Evolutionary conservation across 345 rosid species (phyloP).

Genomic region (Lepidium africanum): DNA sequence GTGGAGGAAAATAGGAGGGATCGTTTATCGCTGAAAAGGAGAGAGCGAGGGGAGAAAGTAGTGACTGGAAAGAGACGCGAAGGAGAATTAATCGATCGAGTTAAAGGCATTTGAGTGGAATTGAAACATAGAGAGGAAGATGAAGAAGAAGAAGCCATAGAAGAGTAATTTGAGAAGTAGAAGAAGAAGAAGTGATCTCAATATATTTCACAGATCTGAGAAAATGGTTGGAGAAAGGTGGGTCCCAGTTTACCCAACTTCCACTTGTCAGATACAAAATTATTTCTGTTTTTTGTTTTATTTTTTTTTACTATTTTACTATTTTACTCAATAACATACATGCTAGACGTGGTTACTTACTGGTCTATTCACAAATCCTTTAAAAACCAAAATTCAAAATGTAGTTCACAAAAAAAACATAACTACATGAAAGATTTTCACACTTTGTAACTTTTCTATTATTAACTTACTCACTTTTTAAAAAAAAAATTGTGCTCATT

Average conservation of each 20-base stretch:
- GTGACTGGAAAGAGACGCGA: conserved; percentile 18
- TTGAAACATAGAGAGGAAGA: not conserved
- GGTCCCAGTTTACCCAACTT: not conserved
- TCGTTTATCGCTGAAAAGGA: conserved; percentile 19
- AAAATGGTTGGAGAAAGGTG: not conserved
- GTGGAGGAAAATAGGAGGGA: conserved; percentile 8
- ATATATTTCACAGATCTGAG: not conserved
- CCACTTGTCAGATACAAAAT: not conserved
- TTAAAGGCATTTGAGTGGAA: not conserved
- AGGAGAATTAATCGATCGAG: conserved; percentile 25
- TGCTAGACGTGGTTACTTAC: no score
- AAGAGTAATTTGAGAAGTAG: not conserved
- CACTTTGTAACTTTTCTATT: no score
- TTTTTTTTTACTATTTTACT: no score
- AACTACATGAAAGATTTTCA: no score
- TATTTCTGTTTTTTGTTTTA: no score
- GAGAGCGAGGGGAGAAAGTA: conserved; percentile 21
- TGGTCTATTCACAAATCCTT: no score
- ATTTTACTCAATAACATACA: no score
- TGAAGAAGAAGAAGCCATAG: conserved; percentile 5
- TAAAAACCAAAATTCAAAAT: no score
- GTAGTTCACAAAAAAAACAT: no score
- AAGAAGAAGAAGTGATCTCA: not conserved
- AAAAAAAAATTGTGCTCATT: no score
- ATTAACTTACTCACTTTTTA: no score